Evolutionary conservation across 2,329 filamentous ascomycete genomes (phyloP).

Genomic region (Pyricularia sp.): DNA sequence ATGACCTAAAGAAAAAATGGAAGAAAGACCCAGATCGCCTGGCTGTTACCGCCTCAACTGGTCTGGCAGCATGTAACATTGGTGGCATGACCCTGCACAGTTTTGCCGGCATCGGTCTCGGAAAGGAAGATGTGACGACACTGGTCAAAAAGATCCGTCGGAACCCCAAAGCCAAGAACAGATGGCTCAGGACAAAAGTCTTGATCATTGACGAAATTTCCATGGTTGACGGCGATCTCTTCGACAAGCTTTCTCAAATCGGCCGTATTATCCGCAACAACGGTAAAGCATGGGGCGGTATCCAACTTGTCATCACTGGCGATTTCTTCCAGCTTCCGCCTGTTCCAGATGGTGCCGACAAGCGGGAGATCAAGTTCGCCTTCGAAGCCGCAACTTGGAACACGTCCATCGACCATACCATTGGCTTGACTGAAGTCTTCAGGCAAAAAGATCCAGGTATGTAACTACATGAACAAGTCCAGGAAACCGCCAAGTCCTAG

Average conservation of each 20-base stretch:
- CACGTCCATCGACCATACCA: conserved; percentile 88
- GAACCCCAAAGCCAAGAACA: conserved; percentile 74
- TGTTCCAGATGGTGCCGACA: conserved; percentile 63
- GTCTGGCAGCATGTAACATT: conserved; percentile 91
- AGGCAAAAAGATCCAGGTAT: conserved; percentile 73
- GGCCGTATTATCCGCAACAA: conserved; percentile 80
- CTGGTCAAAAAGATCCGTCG: conserved; percentile 83
- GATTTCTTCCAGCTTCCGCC: conserved; percentile 97
- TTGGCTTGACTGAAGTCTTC: conserved; percentile 89
- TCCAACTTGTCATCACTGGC: conserved; percentile 88
- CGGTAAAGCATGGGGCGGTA: conserved; percentile 84
- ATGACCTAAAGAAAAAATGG: conserved; percentile 64
- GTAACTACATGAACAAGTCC: conserved; percentile 9
- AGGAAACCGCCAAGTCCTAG: conserved; percentile 1
- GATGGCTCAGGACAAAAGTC: conserved; percentile 80
- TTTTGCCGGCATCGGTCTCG: conserved; percentile 87
- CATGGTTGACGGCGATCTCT: conserved; percentile 95
- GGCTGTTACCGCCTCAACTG: conserved; percentile 90
- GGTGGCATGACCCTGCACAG: conserved; percentile 92
- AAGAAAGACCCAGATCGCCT: conserved; percentile 66
- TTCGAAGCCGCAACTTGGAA: conserved; percentile 89
- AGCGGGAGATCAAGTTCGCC: conserved; percentile 64
- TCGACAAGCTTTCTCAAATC: conserved; percentile 88
- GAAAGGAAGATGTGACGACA: conserved; percentile 70
- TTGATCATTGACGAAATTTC: conserved; percentile 92